Percentiles rank a stretch among this genome's conserved stretches.
Evolutionary conservation across 108 stramenopile species (phyloP).

Genomic region (Heterococcus sp.): DNA sequence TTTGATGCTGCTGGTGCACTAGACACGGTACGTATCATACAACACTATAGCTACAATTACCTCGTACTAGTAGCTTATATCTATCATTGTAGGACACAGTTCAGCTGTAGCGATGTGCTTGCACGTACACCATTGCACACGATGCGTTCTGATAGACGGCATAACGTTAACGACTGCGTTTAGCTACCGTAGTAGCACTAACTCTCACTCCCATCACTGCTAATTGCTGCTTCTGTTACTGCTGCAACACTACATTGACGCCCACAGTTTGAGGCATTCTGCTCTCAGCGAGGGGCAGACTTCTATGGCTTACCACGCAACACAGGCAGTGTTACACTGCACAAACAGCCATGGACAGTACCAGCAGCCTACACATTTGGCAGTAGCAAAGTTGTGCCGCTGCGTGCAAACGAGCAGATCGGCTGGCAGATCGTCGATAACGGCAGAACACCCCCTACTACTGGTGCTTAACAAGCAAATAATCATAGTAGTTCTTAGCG

Average conservation of each 20-base stretch:
- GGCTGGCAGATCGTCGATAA: conserved; percentile 60
- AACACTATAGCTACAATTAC: too few species aligned
- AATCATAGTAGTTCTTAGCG: not conserved
- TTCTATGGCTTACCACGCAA: conserved; percentile 84
- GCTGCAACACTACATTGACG: too few species aligned
- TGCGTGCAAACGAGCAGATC: conserved; percentile 78
- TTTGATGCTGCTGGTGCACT: conserved; percentile 81
- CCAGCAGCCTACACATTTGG: conserved; percentile 77
- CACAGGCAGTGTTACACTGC: conserved; percentile 66
- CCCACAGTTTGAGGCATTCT: conserved; percentile 76
- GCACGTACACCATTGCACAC: too few species aligned
- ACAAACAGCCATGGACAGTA: conserved; percentile 74
- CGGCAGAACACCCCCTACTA: conserved; percentile 1
- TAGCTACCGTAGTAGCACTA: too few species aligned
- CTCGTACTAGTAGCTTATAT: too few species aligned
- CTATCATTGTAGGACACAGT: too few species aligned
- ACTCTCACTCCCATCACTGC: too few species aligned
- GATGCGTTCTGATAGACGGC: too few species aligned
- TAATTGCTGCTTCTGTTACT: too few species aligned
- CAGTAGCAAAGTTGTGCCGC: conserved; percentile 60
- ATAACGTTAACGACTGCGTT: too few species aligned
- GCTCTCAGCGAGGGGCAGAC: conserved; percentile 77
- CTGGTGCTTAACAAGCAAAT: not conserved
- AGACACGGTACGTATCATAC: conserved; percentile 55
- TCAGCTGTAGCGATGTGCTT: too few species aligned